Evolutionary conservation across 2,329 filamentous ascomycete genomes (phyloP), one percentile per base, ranked within the genome.

Genomic region (Fusarium stilboides): DNA sequence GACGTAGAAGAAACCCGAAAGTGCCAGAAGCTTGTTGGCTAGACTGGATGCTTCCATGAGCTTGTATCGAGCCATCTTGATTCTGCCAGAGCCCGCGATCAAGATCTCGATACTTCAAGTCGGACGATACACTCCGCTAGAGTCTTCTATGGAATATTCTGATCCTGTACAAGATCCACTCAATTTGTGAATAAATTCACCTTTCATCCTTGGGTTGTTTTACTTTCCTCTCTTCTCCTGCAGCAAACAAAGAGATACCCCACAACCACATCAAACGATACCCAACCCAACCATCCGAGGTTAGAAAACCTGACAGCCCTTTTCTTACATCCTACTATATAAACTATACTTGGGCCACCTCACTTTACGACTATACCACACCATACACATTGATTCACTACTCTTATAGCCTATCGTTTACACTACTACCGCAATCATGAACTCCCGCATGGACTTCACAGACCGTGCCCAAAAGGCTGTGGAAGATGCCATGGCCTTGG

Each of bases 401-500:
- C 53, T 42, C 50, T 44, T 47, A 49, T 47, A 54, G 51, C 26
- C 50, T 36, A 45, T 52, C 56, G n/a, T 51, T 46, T 33, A 42
- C 39, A n/a, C 31, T 15, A 44, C 36, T 52, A 63, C 49, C 53
- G 20, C 49, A 78, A 88, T 72, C 72, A 93, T 94, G 92, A 88
- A 87, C 80, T 88, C 90, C 53, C 88, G 90, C 76, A 93, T 94
- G 90, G 91, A 97, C 79, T 98, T 98, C 79, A 99, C 96, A 71
- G 95, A 98, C 82, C 87, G 92, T 82, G 96, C 93, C 71, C 92
- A 94, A 78, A 93, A 95, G 84, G 92, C 95, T 76, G 87, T 99
- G 78, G 89, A 92, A 76, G 94, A 98, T 80, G 93, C 94, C 80
- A 94, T 96, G 86, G 86, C 88, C 63, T 87, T 98, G 75, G 94